These are phyloP conservation scores for Macrocybe gigantea DNA, from an alignment of 768 basidiomycete species.

Conservation along the genomic window DNA sequence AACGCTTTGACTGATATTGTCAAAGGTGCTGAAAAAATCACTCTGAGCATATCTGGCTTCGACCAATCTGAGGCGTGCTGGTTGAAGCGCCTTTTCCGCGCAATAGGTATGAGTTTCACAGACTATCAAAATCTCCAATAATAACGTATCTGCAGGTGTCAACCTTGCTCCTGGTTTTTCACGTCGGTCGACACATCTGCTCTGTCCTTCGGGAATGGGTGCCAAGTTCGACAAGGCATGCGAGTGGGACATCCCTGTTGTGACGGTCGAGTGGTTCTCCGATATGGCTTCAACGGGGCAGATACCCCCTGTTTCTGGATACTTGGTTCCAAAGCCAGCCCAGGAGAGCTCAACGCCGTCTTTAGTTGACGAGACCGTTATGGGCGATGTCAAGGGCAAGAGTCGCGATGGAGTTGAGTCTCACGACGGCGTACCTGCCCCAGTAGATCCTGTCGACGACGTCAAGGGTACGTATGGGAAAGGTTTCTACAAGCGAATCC, in stretches of 20 bases:
- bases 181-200: constrained; percentile 67
- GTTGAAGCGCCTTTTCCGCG: constrained; percentile 59
- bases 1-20: too few relatives aligned
- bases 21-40: constrained; percentile 50
- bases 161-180: constrained; percentile 53
- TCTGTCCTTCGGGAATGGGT: constrained; percentile 69
- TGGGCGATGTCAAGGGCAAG: constrained; percentile 11
- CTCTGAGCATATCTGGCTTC: constrained; percentile 71
- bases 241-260: constrained; percentile 75
- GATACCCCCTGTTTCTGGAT: constrained; percentile 31
- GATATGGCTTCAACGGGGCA: constrained; percentile 43
- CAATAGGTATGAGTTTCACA: constrained; percentile 43
- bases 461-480: neutral
- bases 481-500: neutral
- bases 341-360: neutral
- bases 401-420: constrained; percentile 8
- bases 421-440: too few relatives aligned
- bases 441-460: neutral
- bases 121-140: too few relatives aligned
- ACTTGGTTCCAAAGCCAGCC: constrained; percentile 19
- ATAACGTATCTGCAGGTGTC: constrained; percentile 34
- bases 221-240: constrained; percentile 73
- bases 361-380: constrained; percentile 1
- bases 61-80: constrained; percentile 64
- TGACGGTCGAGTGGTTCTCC: constrained; percentile 66